phyloP scores from a whole-genome alignment of 305 asterid species.

The Plantago rigida region DNA sequence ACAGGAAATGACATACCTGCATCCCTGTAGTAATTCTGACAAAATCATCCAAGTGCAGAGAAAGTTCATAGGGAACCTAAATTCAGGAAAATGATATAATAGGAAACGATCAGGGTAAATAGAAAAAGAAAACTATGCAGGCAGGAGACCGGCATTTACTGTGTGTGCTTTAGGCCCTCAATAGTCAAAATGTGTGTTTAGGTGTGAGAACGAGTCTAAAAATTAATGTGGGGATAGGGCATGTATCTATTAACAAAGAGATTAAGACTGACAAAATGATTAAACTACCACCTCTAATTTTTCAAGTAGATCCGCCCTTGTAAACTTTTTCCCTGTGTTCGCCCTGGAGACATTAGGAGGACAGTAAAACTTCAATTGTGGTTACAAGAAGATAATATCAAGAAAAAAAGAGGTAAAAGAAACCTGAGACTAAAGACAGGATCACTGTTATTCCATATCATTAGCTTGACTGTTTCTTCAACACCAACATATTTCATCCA shows the following conservation, averaged over 20 bases:
- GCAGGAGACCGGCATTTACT: constrained; percentile 4
- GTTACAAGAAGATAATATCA: constrained; percentile 14
- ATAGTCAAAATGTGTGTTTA: not conserved
- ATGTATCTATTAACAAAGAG: not conserved
- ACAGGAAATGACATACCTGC: constrained; percentile 48
- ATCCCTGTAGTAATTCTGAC: constrained; percentile 67
- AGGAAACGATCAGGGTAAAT: constrained; percentile 3
- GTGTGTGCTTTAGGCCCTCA: constrained; percentile 2
- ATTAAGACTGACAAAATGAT: not conserved
- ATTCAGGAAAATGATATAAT: constrained; percentile 25
- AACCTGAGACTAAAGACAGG: constrained; percentile 88
- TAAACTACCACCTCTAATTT: constrained; percentile 46
- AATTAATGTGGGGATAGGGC: too few species aligned
- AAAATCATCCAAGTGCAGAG: constrained; percentile 74
- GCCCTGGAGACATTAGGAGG: constrained; percentile 52
- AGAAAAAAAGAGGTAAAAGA: constrained; percentile 7
- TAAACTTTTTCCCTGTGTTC: constrained; percentile 58
- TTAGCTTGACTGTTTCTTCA: constrained; percentile 63
- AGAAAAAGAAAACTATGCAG: constrained; percentile 5
- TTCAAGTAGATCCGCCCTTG: constrained; percentile 64
- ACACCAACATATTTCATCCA: constrained; percentile 67
- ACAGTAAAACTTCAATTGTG: constrained; percentile 20
- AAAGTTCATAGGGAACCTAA: constrained; percentile 71
- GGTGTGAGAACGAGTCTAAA: not conserved
- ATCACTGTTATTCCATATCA: constrained; percentile 77